phyloP scores from a whole-genome alignment of 2,329 filamentous ascomycete genomes.

The Sodiomyces alkalinus region DNA sequence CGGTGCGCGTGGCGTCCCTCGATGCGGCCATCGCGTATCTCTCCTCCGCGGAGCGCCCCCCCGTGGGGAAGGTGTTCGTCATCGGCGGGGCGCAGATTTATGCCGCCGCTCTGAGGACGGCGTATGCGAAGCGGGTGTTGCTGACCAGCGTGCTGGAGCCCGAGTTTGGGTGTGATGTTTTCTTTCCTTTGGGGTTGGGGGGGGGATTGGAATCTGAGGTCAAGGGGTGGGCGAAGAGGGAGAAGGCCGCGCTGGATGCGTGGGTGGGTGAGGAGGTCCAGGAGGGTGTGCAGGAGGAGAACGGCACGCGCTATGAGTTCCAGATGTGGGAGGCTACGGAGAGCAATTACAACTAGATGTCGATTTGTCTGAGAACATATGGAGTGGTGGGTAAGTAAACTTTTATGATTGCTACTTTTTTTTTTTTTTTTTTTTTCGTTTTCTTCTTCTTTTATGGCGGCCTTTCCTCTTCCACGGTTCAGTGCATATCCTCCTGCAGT shows the following conservation, averaged over 20 bases:
- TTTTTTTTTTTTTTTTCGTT: too few relatives aligned
- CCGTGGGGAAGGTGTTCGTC: slow-evolving; percentile 53
- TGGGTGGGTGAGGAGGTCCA: slow-evolving; percentile 53
- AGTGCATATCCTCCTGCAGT: too few relatives aligned
- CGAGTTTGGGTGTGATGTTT: slow-evolving; percentile 64
- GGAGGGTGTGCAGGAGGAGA: slow-evolving; percentile 44
- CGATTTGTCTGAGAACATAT: too few relatives aligned
- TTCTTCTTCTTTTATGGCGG: slow-evolving; percentile 1
- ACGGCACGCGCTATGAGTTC: slow-evolving; percentile 51
- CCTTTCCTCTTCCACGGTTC: not conserved
- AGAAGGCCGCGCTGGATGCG: slow-evolving; percentile 35
- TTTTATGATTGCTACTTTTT: too few relatives aligned
- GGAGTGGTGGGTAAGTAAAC: too few relatives aligned
- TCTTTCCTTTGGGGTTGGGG: slow-evolving; percentile 48
- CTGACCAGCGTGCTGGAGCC: slow-evolving; percentile 47
- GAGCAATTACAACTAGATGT: too few relatives aligned
- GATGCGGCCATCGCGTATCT: slow-evolving; percentile 38
- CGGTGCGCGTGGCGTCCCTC: slow-evolving; percentile 43
- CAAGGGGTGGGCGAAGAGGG: slow-evolving; percentile 3
- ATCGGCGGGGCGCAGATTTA: slow-evolving; percentile 90
- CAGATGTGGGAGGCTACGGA: slow-evolving; percentile 67
- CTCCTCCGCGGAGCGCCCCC: slow-evolving; percentile 15
- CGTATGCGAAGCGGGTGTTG: slow-evolving; percentile 46
- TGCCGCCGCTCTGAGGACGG: slow-evolving; percentile 45
- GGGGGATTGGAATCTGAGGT: slow-evolving; percentile 11